Evolutionary conservation across 768 basidiomycete genomes (phyloP).

Genomic region (Multifurca ochricompacta): DNA sequence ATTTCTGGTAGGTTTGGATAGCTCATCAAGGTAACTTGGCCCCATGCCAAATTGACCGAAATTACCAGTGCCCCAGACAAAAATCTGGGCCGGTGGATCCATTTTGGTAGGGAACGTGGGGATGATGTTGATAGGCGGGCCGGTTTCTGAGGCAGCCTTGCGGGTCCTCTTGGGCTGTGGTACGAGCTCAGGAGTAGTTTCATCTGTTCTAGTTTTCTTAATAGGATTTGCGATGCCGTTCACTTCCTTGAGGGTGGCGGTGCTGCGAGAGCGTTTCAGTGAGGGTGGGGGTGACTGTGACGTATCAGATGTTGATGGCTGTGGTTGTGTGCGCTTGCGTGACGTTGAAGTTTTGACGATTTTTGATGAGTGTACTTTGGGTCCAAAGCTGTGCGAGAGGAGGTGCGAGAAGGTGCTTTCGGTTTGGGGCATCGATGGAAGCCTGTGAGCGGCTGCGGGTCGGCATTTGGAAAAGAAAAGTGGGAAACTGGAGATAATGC

Average conservation of each 20-base stretch:
- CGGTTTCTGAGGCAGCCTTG: constrained; percentile 10
- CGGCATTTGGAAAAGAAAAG: constrained; percentile 7
- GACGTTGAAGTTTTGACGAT: background rate
- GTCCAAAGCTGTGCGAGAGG: constrained; percentile 7
- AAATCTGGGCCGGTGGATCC: constrained; percentile 65
- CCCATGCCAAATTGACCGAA: constrained; percentile 96
- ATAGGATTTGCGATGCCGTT: constrained; percentile 3
- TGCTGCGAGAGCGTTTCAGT: constrained; percentile 14
- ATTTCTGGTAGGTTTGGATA: constrained; percentile 70
- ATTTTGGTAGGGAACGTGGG: constrained; percentile 48
- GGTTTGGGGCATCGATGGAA: constrained; percentile 5
- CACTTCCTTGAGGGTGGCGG: constrained; percentile 11
- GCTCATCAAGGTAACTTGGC: constrained; percentile 59
- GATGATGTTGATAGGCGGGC: constrained; percentile 42
- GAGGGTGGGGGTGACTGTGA: constrained; percentile 16
- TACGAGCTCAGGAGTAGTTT: background rate
- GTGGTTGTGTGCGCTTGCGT: background rate
- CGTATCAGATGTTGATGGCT: constrained; percentile 13
- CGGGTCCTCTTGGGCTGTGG: background rate
- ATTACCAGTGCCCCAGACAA: constrained; percentile 88
- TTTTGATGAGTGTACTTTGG: background rate
- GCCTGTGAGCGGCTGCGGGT: constrained; percentile 17
- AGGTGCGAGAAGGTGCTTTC: constrained; percentile 12
- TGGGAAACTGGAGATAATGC: too few relatives aligned
- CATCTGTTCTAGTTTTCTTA: constrained; percentile 3